phyloP scores from a whole-genome alignment of 495 filamentous ascomycete species.

The Margaritispora aquatica region DNA sequence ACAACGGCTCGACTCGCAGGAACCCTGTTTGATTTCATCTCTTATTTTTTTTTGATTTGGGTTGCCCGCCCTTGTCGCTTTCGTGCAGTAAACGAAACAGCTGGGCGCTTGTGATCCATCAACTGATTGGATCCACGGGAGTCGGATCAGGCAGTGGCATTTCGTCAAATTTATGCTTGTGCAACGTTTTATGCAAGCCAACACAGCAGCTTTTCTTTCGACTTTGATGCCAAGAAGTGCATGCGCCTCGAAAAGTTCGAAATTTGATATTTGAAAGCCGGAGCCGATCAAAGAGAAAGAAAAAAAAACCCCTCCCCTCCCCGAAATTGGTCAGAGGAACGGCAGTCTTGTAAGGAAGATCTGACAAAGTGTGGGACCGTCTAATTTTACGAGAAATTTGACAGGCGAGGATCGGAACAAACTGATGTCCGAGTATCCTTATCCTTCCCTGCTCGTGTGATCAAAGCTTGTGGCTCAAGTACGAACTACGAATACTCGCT shows the following conservation, averaged over 20 bases:
- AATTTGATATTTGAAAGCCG: too few relatives aligned
- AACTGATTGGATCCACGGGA: background rate
- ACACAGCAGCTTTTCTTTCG: background rate
- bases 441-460: background rate
- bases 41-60: background rate
- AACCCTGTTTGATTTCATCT: background rate
- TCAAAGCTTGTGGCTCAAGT: background rate
- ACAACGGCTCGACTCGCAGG: background rate
- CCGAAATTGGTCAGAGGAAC: background rate
- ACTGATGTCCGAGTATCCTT: background rate
- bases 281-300: too few relatives aligned
- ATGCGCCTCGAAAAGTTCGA: background rate
- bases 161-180: background rate
- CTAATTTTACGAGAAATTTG: background rate
- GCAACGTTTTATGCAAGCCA: background rate
- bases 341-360: background rate
- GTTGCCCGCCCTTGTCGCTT: too few relatives aligned
- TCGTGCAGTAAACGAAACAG: background rate
- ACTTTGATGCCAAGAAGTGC: background rate
- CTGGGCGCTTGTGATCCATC: background rate
- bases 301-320: too few relatives aligned
- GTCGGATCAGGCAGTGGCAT: background rate
- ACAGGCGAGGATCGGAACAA: background rate
- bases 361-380: background rate
- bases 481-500: too few relatives aligned